Base-by-base conservation (phyloP, 208 protist species). In the Trichomonas vaginalis region DNA sequence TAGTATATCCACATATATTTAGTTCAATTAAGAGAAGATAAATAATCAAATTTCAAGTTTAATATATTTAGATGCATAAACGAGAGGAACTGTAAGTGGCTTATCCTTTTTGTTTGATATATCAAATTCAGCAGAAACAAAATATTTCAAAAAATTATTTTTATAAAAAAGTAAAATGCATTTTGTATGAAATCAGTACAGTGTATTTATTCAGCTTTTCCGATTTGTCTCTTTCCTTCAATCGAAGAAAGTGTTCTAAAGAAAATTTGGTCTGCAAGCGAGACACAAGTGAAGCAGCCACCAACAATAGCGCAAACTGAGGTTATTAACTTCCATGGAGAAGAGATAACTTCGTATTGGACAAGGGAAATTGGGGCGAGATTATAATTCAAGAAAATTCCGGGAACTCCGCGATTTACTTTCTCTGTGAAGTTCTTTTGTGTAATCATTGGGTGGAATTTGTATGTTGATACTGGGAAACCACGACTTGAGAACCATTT, bases 221-320 rank as follows among this genome's bases (percentile, higher is more conserved):
- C 86, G 15, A 92, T 92, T 92, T 39, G 40, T 92, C 45, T n/a
- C n/a, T 92, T 92, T 8, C 86, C 86, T 92, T 92, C 86, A 27
- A 92, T 9, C 1, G 86, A 48, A 27, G 86, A 40, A 0, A 92
- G 35, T 21, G 86, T 45, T 39, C 86, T 48, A 32, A 92, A 92
- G 8, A 92, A 51, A 39, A 92, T 39, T 92, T 92, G 86, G 51
- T 92, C 86, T 48, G 42, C 42, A 92, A 92, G 86, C 4, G 86
- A 92, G 35, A 45, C 86, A 92, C 86, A 92, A 39, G 86, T 51
- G n/a, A 92, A 92, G 17, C 40, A 42, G 17, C 86, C 86, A 39
- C 86, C 86, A 48, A 92, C 86, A 51, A 92, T 92, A 27, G 86
- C 86, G 27, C 86, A 92, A 39, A 92, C 32, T 21, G 45, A 51